Conservation (phyloP, 2,329 filamentous ascomycete species). For the Aspergillus sergii region DNA sequence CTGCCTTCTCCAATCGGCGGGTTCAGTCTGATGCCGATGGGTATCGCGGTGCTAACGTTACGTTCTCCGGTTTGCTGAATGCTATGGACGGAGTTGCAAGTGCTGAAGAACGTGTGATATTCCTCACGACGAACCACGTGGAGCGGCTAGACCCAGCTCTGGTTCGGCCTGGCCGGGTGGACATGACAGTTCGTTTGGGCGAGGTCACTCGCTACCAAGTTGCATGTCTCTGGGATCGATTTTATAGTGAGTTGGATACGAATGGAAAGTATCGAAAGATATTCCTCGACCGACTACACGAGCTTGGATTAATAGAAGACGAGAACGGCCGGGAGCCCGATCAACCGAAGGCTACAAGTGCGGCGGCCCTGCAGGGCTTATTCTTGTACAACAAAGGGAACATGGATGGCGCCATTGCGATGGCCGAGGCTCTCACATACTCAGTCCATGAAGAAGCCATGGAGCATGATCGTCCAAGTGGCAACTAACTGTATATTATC, state of each 20-base stretch:
- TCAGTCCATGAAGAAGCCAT: conserved; percentile 34
- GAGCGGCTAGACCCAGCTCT: conserved; percentile 86
- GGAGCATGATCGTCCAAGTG: conserved; percentile 23
- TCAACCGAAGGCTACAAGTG: conserved; percentile 66
- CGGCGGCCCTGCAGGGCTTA: conserved; percentile 88
- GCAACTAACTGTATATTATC: conserved; percentile 21
- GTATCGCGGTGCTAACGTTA: conserved; percentile 84
- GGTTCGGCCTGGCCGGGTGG: conserved; percentile 86
- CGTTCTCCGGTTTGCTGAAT: conserved; percentile 87
- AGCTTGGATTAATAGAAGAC: conserved; percentile 70
- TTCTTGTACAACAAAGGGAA: conserved; percentile 95
- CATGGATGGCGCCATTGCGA: conserved; percentile 80
- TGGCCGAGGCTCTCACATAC: conserved; percentile 60
- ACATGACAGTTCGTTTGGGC: conserved; percentile 88
- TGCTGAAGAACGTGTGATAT: conserved; percentile 89
- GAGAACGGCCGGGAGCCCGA: conserved; percentile 52
- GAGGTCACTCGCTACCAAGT: conserved; percentile 87
- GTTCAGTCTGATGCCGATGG: conserved; percentile 74
- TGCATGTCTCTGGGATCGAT: conserved; percentile 85
- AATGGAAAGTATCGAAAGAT: conserved; percentile 63
- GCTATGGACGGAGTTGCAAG: conserved; percentile 90
- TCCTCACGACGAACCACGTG: conserved; percentile 92
- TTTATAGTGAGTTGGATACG: conserved; percentile 80
- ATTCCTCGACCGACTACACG: conserved; percentile 72
- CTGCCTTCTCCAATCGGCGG: conserved; percentile 81